These are phyloP conservation scores for Xylariales sp. DNA, from an alignment of 2,329 filamentous ascomycete species.

Conservation along the genomic window DNA sequence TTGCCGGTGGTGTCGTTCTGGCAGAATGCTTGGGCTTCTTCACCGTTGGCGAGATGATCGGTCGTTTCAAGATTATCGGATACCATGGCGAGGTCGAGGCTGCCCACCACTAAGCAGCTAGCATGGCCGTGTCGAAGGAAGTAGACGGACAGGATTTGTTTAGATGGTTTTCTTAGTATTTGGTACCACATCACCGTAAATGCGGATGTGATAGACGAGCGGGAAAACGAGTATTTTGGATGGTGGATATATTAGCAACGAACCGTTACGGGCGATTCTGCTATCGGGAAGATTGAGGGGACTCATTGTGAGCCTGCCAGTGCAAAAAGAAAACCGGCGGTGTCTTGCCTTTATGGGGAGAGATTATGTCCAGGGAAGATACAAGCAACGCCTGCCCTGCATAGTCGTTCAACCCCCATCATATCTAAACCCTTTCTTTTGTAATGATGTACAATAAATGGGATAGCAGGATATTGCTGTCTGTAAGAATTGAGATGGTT, in stretches of 20 bases:
- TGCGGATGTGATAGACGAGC: background rate
- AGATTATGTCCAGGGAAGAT: background rate
- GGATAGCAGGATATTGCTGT: background rate
- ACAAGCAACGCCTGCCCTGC: background rate
- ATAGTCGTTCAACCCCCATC: conserved; percentile 1
- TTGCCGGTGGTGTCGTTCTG: conserved; percentile 68
- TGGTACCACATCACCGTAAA: background rate
- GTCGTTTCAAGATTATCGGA: conserved; percentile 89
- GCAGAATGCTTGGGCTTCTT: conserved; percentile 96
- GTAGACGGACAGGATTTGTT: background rate
- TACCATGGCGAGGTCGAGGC: conserved; percentile 69
- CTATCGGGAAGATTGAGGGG: background rate
- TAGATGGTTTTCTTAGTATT: background rate
- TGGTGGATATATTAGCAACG: background rate
- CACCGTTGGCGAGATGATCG: conserved; percentile 95
- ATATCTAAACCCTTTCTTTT: background rate
- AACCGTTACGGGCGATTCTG: no score
- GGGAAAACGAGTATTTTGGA: background rate
- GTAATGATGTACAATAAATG: conserved; percentile 2
- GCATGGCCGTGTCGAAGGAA: background rate
- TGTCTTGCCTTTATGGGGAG: background rate
- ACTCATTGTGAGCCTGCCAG: no score
- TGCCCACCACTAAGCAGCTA: conserved; percentile 50
- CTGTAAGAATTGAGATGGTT: no score
- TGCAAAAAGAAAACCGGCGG: background rate